phyloP scores from a whole-genome alignment of 2,329 filamentous ascomycete species.

The Pyricularia grisea region DNA sequence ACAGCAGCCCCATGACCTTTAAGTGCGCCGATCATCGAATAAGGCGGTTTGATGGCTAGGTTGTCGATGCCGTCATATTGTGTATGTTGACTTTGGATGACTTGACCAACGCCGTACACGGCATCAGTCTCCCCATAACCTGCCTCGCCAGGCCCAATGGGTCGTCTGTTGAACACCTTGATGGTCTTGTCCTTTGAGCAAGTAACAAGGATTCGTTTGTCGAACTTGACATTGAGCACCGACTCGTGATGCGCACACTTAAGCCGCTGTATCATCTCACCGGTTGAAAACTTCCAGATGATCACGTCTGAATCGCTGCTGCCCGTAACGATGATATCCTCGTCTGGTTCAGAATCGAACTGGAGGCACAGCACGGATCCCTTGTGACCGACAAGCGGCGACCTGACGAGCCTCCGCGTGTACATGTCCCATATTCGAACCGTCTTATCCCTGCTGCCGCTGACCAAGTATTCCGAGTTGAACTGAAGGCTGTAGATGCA shows the following conservation, averaged over 20 bases:
- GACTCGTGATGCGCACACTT: constrained; percentile 76
- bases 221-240: constrained; percentile 87
- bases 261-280: constrained; percentile 69
- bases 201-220: constrained; percentile 83
- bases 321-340: constrained; percentile 90
- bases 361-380: constrained; percentile 92
- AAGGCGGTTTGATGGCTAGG: constrained; percentile 50
- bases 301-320: constrained; percentile 90
- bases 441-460: constrained; percentile 81
- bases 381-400: constrained; percentile 66
- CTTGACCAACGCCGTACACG: constrained; percentile 43
- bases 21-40: constrained; percentile 67
- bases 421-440: constrained; percentile 86
- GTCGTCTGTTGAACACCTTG: constrained; percentile 83
- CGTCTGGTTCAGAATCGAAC: constrained; percentile 78
- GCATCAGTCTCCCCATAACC: constrained; percentile 35
- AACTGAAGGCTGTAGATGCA: constrained; percentile 96
- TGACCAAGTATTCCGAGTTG: constrained; percentile 76
- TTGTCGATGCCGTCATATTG: constrained; percentile 37
- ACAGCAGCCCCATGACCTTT: constrained; percentile 85
- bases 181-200: constrained; percentile 97
- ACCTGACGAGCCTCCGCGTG: constrained; percentile 64
- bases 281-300: constrained; percentile 88
- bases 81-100: constrained; percentile 42
- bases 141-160: constrained; percentile 50